phyloP scores from a whole-genome alignment of 305 asterid species.

The Fraxinus sp. region DNA sequence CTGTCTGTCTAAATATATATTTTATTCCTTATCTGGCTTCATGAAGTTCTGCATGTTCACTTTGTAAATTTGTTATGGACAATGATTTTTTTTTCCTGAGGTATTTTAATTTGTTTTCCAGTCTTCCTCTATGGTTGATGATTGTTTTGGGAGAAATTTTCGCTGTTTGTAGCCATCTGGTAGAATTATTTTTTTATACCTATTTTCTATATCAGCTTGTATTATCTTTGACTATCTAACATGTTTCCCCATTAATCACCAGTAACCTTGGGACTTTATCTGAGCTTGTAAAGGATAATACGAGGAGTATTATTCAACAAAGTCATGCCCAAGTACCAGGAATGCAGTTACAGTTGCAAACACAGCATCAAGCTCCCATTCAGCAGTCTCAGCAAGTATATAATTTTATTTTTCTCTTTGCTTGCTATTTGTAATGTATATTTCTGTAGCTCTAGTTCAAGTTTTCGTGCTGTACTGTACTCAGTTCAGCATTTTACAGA shows the following conservation, averaged over 20 bases:
- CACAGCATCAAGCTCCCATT: constrained; percentile 61
- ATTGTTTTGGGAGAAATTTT: not conserved
- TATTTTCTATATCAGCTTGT: constrained; percentile 16
- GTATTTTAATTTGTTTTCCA: not conserved
- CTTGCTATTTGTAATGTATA: constrained; percentile 15
- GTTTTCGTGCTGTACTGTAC: not conserved
- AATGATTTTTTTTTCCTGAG: not conserved
- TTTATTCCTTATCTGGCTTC: constrained; percentile 8
- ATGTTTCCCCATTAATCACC: constrained; percentile 29
- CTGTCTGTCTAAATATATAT: too few species aligned
- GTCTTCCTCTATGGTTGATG: not conserved
- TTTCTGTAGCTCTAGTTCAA: not conserved
- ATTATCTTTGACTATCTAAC: constrained; percentile 23
- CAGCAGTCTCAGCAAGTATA: constrained; percentile 76
- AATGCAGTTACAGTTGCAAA: constrained; percentile 64
- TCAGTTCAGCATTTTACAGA: not conserved
- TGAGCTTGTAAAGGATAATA: constrained; percentile 80
- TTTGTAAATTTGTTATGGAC: constrained; percentile 12
- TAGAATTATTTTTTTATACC: constrained; percentile 11
- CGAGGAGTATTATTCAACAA: constrained; percentile 57
- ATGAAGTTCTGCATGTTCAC: constrained; percentile 8
- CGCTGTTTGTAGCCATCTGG: not conserved
- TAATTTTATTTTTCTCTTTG: not conserved
- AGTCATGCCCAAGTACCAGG: constrained; percentile 63
- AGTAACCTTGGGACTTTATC: constrained; percentile 70